Conservation (phyloP, 129 eudicot species). For the Pittosporum tobira region DNA sequence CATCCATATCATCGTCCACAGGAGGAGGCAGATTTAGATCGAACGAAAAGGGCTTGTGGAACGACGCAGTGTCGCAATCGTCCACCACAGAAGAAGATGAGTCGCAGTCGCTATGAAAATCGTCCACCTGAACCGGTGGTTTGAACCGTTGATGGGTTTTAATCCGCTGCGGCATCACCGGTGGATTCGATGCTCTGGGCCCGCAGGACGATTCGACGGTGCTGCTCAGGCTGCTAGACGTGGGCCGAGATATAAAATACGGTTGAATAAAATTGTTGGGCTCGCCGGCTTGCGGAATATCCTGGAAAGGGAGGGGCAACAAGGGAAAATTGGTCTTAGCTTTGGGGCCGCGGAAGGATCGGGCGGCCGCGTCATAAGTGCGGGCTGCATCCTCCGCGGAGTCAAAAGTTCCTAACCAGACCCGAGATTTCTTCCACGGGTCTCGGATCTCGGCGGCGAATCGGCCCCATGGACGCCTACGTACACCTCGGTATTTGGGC, state of each 20-base stretch:
- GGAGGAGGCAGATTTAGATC: conserved; percentile 51
- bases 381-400: conserved; percentile 50
- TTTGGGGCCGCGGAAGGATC: conserved; percentile 47
- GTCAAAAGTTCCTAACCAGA: conserved; percentile 52
- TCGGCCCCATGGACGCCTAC: conserved; percentile 51
- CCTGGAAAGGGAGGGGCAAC: conserved; percentile 8
- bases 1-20: conserved; percentile 29
- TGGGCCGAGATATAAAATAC: conserved; percentile 27
- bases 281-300: conserved; percentile 9
- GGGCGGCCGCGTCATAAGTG: conserved; percentile 55
- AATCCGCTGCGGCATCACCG: conserved; percentile 12
- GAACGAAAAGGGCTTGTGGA: conserved; percentile 34
- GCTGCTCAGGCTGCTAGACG: conserved; percentile 49
- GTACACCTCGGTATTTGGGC: conserved; percentile 41
- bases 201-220: conserved; percentile 57
- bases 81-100: conserved; percentile 53
- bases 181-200: conserved; percentile 17
- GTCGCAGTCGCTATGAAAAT: conserved; percentile 50
- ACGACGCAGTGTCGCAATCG: conserved; percentile 22
- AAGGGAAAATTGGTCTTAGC: conserved; percentile 51
- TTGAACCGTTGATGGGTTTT: conserved; percentile 13
- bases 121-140: conserved; percentile 20
- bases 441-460: conserved; percentile 61
- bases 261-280: conserved; percentile 16
- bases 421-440: conserved; percentile 53